Base-by-base conservation (phyloP, 495 filamentous ascomycete genomes). In the Penicillium longicatenatum region DNA sequence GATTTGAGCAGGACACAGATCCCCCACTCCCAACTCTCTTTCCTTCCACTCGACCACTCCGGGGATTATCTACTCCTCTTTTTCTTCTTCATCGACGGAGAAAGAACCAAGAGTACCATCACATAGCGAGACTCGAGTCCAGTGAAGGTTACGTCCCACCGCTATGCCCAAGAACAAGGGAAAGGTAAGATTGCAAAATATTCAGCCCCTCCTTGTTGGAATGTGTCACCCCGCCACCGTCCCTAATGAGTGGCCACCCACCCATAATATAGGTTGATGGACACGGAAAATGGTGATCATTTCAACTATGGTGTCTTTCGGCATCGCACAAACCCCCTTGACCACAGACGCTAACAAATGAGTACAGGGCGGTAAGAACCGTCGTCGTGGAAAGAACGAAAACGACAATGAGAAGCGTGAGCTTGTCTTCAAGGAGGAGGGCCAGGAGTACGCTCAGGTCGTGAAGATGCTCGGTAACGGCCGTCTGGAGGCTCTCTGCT, bases 321-420 rank as follows among this genome's bases (percentile, higher is more conserved):
- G 5, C 45, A 24, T 29, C 20, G 24, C 22, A 58, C 22, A 22
- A 29, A 39, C 20, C 20, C 29, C 7, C 31, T 19, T 19, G 45
- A 20, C 35, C 29, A 47, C 49, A 59, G 39, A 61, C 57, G 55
- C 68, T 74, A 58, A 73, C 59, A 58, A 24, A 9, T 24, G 14
- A 49, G n/a, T 62, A 77, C 67, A 97, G 90, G 94, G 94, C 74
- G 94, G 94, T 82, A 98, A 98, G 84, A 98, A 98, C 78, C 81
- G 94, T 73, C 86, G 94, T 80, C 88, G 94, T 78, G 94, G 94
- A 77, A 98, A 98, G 91, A 98, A 98, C 84, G 94, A 98, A 82
- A 98, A 97, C 82, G 92, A 95, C 82, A 97, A 97, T 70, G 93
- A 97, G 82, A 97, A 97, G 86, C 94, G 94, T 71, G 94, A 98